Evolutionary conservation across 352 stramenopile species (phyloP).

Genomic region (Phytophthora capsici): DNA sequence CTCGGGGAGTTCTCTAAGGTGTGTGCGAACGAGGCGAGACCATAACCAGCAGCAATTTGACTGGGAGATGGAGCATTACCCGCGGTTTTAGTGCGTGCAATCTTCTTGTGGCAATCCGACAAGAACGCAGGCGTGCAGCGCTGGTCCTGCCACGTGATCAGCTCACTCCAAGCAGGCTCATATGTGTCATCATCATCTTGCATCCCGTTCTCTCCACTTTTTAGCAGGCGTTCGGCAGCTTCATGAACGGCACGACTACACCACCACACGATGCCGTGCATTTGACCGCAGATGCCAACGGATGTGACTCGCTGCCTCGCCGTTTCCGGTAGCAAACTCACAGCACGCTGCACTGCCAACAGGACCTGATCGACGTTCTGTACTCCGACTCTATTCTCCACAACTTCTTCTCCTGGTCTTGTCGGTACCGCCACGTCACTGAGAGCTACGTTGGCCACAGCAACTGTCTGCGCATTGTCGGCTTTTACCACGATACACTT

Average conservation of each 20-base stretch:
- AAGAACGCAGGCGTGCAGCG: constrained; percentile 72
- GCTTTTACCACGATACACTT: constrained; percentile 71
- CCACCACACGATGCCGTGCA: constrained; percentile 90
- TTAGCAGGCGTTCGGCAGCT: constrained; percentile 37
- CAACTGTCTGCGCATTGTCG: constrained; percentile 34
- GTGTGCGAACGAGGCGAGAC: constrained; percentile 72
- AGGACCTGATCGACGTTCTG: constrained; percentile 60
- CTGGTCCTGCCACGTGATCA: constrained; percentile 86
- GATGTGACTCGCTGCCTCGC: constrained; percentile 36
- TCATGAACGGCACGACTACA: constrained; percentile 46
- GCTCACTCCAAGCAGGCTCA: constrained; percentile 53
- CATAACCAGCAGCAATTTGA: constrained; percentile 66
- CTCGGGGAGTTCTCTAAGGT: constrained; percentile 44
- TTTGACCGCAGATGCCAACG: constrained; percentile 84
- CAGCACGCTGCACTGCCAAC: constrained; percentile 42
- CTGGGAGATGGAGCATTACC: constrained; percentile 21
- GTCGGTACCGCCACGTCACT: constrained; percentile 35
- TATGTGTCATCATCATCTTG: constrained; percentile 11
- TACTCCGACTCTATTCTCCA: constrained; percentile 36
- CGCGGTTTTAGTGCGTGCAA: constrained; percentile 14
- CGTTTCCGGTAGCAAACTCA: constrained; percentile 40
- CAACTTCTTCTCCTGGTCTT: constrained; percentile 7
- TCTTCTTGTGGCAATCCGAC: constrained; percentile 31
- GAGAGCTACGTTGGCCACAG: constrained; percentile 42
- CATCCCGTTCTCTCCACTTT: constrained; percentile 9